A percentile compares a stretch with the other conserved stretches of the same genome.
Conservation (phyloP, 1,139 yeast genomes). For the Protomyces pachydermus region DNA sequence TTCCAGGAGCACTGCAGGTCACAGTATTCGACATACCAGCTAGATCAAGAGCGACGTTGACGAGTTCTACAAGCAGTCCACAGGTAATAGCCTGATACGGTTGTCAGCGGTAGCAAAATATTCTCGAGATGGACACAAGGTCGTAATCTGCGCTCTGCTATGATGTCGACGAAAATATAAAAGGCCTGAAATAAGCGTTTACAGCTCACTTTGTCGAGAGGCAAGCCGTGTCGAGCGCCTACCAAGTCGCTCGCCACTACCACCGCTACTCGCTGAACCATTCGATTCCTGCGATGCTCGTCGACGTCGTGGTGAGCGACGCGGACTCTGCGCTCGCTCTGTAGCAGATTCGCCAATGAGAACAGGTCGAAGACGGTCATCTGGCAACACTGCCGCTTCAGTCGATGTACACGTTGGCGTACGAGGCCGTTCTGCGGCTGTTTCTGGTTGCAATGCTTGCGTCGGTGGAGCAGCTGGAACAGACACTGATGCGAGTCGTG, state of each 20-base stretch:
- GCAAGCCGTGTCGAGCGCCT: not conserved
- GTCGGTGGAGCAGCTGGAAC: not conserved
- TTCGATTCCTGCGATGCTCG: not conserved
- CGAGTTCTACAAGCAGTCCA: too few species aligned
- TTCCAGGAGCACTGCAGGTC: conserved; percentile 76
- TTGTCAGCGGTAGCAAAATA: too few species aligned
- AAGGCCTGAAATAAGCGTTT: too few species aligned
- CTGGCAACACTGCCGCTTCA: not conserved
- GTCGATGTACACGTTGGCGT: not conserved
- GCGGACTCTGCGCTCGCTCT: not conserved
- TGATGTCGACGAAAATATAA: too few species aligned
- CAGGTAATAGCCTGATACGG: too few species aligned
- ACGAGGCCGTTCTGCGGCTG: not conserved
- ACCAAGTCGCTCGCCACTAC: not conserved
- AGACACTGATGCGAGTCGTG: conserved; percentile 1
- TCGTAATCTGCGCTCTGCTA: too few species aligned
- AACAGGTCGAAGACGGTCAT: not conserved
- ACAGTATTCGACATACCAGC: not conserved
- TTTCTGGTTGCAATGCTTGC: not conserved
- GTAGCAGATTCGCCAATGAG: not conserved
- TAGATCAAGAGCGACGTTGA: too few species aligned
- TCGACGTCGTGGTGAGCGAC: not conserved
- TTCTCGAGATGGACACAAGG: too few species aligned
- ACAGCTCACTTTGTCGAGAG: not conserved
- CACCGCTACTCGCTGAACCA: not conserved